Base-by-base conservation (phyloP, 1,139 yeast species). In the Nakaseomyces kungkrabaensis region DNA sequence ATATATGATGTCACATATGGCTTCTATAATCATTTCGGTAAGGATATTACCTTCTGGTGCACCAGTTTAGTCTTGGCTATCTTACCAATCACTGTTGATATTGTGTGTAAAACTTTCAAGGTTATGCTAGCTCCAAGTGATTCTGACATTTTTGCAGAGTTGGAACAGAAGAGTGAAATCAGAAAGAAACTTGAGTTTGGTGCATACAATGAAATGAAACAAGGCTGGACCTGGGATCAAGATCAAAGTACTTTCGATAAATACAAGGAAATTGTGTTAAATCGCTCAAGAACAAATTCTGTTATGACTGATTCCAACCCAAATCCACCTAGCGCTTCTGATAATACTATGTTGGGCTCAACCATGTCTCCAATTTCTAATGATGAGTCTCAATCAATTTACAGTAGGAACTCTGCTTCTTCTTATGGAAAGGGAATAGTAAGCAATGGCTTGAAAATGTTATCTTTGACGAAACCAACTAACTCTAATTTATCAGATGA, bases 31-130 rank as follows among this genome's bases (percentile, higher is more conserved):
- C 77, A 78, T 45, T 89, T 88, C 72, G 98, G 98, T 10, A 69
- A 59, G 25, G 97, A 92, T 62, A 67, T 74, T 25, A 75, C 86
- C 1, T 92, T 92, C 81, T 92, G 98, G 98, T 85, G 89, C 0
- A 68, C 86, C 0, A 70, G 87, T 34, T 61, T 88, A 36, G 74
- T 79, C 1, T 62, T 83, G 11, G 66, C 74, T 5, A 71, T 79
- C 0, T 68, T 85, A 48, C 85, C 90, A 1, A 58, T 85, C 8
- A 67, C 82, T 44, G 70, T 85, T 56, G 97, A 92, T 62, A 67
- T 86, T 31, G 63, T 83, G 5, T 63, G 79, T 49, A 81, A 84
- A 56, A 75, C 83, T 1, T 61, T 81, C 45, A 76, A 81, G 53
- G 73, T 74, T 33, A 73, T 78, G 64, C 57, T 86, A 31, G 66